These are phyloP conservation scores for Posidonia australis DNA, from an alignment of 106 monocot genomes.

Conservation along the genomic window DNA sequence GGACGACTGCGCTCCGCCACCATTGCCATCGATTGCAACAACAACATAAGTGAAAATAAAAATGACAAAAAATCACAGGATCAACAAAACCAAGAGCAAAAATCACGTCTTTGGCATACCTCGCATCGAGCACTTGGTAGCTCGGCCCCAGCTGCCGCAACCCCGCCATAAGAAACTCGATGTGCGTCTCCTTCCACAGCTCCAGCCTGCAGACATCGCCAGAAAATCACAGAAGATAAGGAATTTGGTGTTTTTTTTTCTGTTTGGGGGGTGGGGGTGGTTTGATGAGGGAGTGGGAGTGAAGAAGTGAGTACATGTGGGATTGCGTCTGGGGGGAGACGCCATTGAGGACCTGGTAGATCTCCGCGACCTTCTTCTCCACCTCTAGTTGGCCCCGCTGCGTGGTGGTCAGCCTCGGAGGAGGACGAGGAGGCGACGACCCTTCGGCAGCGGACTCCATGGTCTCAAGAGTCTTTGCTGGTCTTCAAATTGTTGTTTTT, in stretches of 20 bases:
- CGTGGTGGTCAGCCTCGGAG: conserved; percentile 34
- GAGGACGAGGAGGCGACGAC: background rate
- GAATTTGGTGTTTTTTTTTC: background rate
- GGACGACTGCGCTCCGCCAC: conserved; percentile 51
- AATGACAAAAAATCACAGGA: too few relatives aligned
- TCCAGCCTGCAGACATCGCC: conserved; percentile 41
- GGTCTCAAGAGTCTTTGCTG: too few relatives aligned
- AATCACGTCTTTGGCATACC: conserved; percentile 21
- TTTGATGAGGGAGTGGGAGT: background rate
- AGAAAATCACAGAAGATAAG: background rate
- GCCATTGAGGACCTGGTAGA: conserved; percentile 43
- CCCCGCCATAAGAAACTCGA: conserved; percentile 62
- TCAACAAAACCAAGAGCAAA: background rate
- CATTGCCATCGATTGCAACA: background rate
- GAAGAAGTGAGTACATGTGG: conserved; percentile 29
- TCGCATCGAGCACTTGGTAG: conserved; percentile 81
- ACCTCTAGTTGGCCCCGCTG: conserved; percentile 64
- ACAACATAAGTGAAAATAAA: background rate
- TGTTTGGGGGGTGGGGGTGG: background rate
- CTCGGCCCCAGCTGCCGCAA: conserved; percentile 47
- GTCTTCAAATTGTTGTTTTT: too few relatives aligned
- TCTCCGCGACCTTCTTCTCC: conserved; percentile 55
- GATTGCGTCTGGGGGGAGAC: conserved; percentile 41
- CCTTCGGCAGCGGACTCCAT: conserved; percentile 6
- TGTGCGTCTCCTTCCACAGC: conserved; percentile 80